Evolutionary conservation across 208 protist species (phyloP), one percentile per base, ranked within the genome.

Genomic region (Angomonas deanei): DNA sequence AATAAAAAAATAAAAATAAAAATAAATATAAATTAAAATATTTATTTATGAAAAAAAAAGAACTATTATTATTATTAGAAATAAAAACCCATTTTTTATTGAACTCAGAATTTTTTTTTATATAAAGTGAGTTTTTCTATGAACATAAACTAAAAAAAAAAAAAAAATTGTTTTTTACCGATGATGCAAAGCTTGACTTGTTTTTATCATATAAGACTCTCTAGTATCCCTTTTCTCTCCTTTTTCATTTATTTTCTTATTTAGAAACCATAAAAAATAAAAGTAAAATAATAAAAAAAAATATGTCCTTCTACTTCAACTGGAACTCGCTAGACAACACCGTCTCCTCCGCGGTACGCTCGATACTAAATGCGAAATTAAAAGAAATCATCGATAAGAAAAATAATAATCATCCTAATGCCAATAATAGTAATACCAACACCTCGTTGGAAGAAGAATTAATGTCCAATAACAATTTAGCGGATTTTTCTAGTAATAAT

Each of bases 251-350:
- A 36, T 58, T 58, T 58, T 34, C n/a, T 28, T 58, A 32, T 13
- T 28, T 58, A 11, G 47, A 24, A 15, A 42, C 8, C 8, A 42
- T 42, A 42, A 17, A 49, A 49, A 49, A 49, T 26, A 49, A 49
- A 49, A 49, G 24, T 3, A 3, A 21, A 63, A 27, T 5, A 49
- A 49, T 21, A 63, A 33, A 63, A 34, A 28, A 5, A 47, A 10
- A 61, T 57, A 8, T 57, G 50, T 57, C 30, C 48, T 78, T 85
- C 42, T 63, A 70, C 33, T 89, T 94, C 55, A 84, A 91, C 61
- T 94, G 88, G 88, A 65, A 68, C 17, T 57, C 73, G 3, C 55
- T 94, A 4, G 88, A 94, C 63, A 76, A 86, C 31, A 90, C 82
- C 17, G 76, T 78, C 15, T 78, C 84, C 1, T 76, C 88, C 61